Percentiles rank a stretch among this genome's conserved stretches.
Evolutionary conservation across 106 monocot genomes (phyloP).

Genomic region (Dendrobium chrysotoxum): DNA sequence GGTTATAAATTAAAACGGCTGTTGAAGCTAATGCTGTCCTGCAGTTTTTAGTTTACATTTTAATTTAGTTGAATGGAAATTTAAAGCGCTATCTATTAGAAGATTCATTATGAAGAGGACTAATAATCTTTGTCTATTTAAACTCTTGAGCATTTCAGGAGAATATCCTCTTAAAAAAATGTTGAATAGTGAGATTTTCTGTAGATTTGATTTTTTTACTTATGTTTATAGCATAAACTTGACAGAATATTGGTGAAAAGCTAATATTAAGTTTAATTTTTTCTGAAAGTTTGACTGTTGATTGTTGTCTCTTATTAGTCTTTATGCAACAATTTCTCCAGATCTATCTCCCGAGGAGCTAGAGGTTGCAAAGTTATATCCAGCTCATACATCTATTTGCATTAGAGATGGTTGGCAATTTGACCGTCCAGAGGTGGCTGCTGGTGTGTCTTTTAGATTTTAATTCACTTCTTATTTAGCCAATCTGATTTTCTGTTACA

Average conservation of each 20-base stretch:
- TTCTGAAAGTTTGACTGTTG: background rate
- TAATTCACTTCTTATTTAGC: background rate
- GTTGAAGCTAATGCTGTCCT: too few relatives aligned
- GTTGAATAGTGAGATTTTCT: too few relatives aligned
- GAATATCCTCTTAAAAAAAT: too few relatives aligned
- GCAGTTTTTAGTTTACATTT: too few relatives aligned
- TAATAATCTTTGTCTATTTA: too few relatives aligned
- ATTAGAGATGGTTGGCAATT: slow-evolving; percentile 90
- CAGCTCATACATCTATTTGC: slow-evolving; percentile 80
- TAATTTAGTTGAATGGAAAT: too few relatives aligned
- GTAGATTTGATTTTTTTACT: too few relatives aligned
- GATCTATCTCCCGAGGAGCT: slow-evolving; percentile 73
- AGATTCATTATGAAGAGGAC: too few relatives aligned
- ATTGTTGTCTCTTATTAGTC: background rate
- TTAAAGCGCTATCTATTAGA: too few relatives aligned
- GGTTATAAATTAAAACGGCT: too few relatives aligned
- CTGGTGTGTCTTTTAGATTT: slow-evolving; percentile 33
- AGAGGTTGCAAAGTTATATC: slow-evolving; percentile 69
- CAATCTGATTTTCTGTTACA: slow-evolving; percentile 1
- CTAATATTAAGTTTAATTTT: background rate
- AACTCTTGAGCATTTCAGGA: too few relatives aligned
- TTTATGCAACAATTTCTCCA: slow-evolving; percentile 23
- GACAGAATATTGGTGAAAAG: background rate
- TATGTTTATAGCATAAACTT: too few relatives aligned
- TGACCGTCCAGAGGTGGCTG: slow-evolving; percentile 63